Conservation (phyloP, 139 green algal species). For the Eudorina sp. region DNA sequence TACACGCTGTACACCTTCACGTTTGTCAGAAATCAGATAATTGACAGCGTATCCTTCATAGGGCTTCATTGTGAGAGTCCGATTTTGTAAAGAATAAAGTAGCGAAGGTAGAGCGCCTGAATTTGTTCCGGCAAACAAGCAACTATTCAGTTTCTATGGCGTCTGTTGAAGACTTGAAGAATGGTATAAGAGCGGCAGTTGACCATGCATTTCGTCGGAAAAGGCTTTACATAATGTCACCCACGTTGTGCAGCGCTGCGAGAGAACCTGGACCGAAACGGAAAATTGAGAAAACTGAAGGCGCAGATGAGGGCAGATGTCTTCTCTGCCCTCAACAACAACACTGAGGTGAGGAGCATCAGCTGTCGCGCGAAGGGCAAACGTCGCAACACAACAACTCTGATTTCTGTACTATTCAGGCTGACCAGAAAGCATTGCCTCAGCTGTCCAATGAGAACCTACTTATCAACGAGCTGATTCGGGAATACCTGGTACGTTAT, state of each 20-base stretch:
- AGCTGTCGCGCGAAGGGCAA: background rate
- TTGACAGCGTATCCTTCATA: too few species aligned
- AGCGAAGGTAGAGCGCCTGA: too few species aligned
- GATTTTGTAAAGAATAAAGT: too few species aligned
- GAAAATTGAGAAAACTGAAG: slow-evolving; percentile 44
- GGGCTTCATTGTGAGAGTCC: too few species aligned
- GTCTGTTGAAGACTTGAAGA: slow-evolving; percentile 40
- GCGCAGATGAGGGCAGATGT: slow-evolving; percentile 48
- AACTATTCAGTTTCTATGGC: too few species aligned
- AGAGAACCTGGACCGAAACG: slow-evolving; percentile 53
- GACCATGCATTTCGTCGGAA: background rate
- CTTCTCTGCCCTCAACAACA: slow-evolving; percentile 21
- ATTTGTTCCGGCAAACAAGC: too few species aligned
- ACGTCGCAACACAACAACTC: background rate
- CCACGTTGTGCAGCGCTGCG: slow-evolving; percentile 34
- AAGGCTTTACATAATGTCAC: background rate
- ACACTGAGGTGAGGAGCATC: background rate
- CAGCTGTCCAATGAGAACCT: slow-evolving; percentile 69
- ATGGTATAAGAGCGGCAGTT: slow-evolving; percentile 2
- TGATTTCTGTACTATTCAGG: slow-evolving; percentile 13
- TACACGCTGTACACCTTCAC: too few species aligned
- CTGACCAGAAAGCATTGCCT: slow-evolving; percentile 12
- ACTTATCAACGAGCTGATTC: slow-evolving; percentile 79
- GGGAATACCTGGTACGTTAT: slow-evolving; percentile 70
- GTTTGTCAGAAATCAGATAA: too few species aligned